These are phyloP conservation scores for Penicillium crystallinum DNA, from an alignment of 495 filamentous ascomycete genomes.

Conservation along the genomic window DNA sequence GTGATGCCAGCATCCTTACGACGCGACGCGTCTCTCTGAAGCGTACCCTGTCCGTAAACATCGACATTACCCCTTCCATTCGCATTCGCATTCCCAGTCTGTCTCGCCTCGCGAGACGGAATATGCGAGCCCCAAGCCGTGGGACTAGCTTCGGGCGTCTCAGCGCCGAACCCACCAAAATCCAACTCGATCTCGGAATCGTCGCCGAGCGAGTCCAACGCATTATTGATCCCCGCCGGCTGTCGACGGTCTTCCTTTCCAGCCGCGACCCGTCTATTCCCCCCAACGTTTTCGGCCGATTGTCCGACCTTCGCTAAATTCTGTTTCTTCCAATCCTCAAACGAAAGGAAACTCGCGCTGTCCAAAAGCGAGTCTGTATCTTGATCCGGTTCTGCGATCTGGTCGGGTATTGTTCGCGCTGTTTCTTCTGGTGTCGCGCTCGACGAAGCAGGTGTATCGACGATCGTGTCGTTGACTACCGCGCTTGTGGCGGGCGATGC, in stretches of 20 bases:
- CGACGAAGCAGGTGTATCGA: background rate
- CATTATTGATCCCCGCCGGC: constrained; percentile 55
- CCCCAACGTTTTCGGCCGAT: constrained; percentile 67
- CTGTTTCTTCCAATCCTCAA: constrained; percentile 97
- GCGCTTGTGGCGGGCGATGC: background rate
- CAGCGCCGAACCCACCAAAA: constrained; percentile 65
- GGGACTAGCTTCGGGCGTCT: constrained; percentile 33
- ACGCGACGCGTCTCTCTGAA: constrained; percentile 46
- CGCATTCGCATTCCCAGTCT: constrained; percentile 17
- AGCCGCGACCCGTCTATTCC: constrained; percentile 29
- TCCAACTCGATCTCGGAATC: constrained; percentile 88
- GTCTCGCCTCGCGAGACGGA: constrained; percentile 30
- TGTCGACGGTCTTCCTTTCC: constrained; percentile 41
- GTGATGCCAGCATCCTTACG: constrained; percentile 93
- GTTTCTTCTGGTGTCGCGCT: constrained; percentile 1
- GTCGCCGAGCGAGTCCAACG: constrained; percentile 72
- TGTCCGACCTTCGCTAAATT: constrained; percentile 84
- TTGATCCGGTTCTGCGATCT: constrained; percentile 32
- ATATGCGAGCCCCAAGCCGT: constrained; percentile 32
- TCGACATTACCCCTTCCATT: constrained; percentile 21
- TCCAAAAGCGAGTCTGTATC: constrained; percentile 70
- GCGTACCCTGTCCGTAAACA: constrained; percentile 24
- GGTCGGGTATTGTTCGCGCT: constrained; percentile 2
- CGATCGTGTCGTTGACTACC: constrained; percentile 1
- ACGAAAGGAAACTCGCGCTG: constrained; percentile 85